phyloP scores from a whole-genome alignment of 805 yeast genomes.

The Saccharomycopsis schoenii region DNA sequence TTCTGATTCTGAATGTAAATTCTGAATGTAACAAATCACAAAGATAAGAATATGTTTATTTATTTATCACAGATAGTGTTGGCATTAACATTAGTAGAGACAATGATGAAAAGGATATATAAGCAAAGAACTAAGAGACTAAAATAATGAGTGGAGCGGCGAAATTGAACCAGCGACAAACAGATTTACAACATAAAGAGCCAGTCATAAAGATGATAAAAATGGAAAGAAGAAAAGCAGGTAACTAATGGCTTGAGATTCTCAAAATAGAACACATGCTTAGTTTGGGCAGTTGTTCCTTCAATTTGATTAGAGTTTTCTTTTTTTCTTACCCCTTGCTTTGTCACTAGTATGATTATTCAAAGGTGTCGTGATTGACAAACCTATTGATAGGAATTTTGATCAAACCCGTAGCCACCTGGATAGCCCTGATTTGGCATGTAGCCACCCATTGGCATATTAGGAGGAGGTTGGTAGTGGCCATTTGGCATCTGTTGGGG shows the following conservation, averaged over 20 bases:
- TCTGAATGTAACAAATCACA: background rate
- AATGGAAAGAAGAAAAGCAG: background rate
- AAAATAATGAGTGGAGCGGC: background rate
- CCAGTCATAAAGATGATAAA: background rate
- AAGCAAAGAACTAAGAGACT: background rate
- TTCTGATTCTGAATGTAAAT: background rate
- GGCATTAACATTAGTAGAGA: background rate
- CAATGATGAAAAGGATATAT: background rate
- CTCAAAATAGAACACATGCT: no score
- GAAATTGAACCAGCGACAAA: background rate
- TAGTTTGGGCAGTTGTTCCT: no score
- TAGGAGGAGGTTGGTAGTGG: constrained; percentile 10
- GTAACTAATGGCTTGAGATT: background rate
- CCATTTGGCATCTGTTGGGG: constrained; percentile 22
- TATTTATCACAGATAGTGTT: background rate
- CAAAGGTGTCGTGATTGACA: background rate
- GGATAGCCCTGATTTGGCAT: constrained; percentile 11
- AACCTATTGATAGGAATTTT: constrained; percentile 1
- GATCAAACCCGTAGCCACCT: constrained; percentile 9
- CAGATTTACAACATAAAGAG: background rate
- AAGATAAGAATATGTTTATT: background rate
- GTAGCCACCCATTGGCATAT: constrained; percentile 6
- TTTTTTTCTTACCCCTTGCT: background rate
- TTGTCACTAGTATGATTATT: background rate
- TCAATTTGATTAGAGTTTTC: background rate